Conservation (phyloP, 345 rosid species). For the Dipteronia sinensis region DNA sequence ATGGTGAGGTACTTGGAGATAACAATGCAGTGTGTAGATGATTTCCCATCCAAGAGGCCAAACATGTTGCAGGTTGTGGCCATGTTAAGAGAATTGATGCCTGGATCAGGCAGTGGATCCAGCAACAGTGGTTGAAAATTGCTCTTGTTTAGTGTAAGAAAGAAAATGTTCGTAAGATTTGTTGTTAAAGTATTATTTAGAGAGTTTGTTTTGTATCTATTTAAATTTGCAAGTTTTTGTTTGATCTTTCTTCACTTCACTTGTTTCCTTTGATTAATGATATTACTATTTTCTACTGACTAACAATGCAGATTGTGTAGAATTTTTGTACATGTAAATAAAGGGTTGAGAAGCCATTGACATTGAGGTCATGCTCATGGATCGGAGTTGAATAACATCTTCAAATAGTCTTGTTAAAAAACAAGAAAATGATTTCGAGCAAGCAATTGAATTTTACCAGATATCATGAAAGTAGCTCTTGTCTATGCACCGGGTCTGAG, state of each 20-base stretch:
- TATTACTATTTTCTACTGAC: neutral
- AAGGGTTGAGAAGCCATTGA: neutral
- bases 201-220: slow-evolving; percentile 35
- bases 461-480: too few species aligned
- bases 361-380: neutral
- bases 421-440: too few species aligned
- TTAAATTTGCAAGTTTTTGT: slow-evolving; percentile 20
- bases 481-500: too few species aligned
- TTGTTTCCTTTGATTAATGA: neutral
- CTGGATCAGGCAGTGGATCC: slow-evolving; percentile 58
- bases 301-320: neutral
- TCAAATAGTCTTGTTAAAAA: too few species aligned
- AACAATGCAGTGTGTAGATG: slow-evolving; percentile 82
- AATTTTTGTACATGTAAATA: neutral
- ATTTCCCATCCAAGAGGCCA: slow-evolving; percentile 83
- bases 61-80: slow-evolving; percentile 93
- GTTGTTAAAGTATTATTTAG: slow-evolving; percentile 11
- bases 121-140: slow-evolving; percentile 50
- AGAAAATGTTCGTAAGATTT: slow-evolving; percentile 27
- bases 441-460: too few species aligned
- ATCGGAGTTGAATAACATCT: too few species aligned
- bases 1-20: slow-evolving; percentile 84
- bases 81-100: slow-evolving; percentile 73
- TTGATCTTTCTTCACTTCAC: slow-evolving; percentile 3
- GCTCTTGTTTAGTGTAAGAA: slow-evolving; percentile 28